These are phyloP conservation scores for Carex arenaria DNA, from an alignment of 202 grass and related monocot species.

Conservation along the genomic window DNA sequence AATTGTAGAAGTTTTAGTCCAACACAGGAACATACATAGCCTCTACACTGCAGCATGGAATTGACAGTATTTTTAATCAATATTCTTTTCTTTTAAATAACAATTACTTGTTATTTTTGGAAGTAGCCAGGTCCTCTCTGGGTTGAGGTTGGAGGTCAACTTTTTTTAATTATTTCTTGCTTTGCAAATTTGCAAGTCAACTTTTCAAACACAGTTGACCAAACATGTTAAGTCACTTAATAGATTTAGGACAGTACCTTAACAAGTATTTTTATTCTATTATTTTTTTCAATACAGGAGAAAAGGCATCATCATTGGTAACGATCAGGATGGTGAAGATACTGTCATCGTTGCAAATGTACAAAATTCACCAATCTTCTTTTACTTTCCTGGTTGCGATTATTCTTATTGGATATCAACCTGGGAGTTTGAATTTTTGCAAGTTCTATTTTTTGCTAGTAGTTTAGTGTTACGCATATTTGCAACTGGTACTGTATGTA, in stretches of 20 bases:
- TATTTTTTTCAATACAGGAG: slow-evolving; percentile 61
- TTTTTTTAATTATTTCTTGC: neutral
- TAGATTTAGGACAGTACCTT: neutral
- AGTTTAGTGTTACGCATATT: neutral
- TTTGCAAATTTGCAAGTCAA: neutral
- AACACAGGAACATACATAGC: neutral
- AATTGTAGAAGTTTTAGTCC: neutral
- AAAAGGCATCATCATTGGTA: slow-evolving; percentile 93
- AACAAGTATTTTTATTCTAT: slow-evolving; percentile 8
- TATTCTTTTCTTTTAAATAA: neutral
- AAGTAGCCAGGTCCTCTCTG: neutral
- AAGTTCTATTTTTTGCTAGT: neutral
- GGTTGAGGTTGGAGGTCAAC: neutral
- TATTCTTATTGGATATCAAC: neutral
- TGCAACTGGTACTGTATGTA: neutral
- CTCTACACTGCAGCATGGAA: neutral
- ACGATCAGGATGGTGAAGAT: slow-evolving; percentile 90
- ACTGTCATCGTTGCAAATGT: slow-evolving; percentile 79
- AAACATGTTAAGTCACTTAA: neutral
- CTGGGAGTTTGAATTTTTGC: neutral
- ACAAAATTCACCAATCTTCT: slow-evolving; percentile 32
- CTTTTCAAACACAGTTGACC: neutral
- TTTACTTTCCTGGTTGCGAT: neutral
- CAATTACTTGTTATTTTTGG: neutral
- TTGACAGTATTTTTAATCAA: neutral